Evolutionary conservation across 2,329 filamentous ascomycete genomes (phyloP), one percentile per base, ranked within the genome.

Genomic region (Fusarium sp.): DNA sequence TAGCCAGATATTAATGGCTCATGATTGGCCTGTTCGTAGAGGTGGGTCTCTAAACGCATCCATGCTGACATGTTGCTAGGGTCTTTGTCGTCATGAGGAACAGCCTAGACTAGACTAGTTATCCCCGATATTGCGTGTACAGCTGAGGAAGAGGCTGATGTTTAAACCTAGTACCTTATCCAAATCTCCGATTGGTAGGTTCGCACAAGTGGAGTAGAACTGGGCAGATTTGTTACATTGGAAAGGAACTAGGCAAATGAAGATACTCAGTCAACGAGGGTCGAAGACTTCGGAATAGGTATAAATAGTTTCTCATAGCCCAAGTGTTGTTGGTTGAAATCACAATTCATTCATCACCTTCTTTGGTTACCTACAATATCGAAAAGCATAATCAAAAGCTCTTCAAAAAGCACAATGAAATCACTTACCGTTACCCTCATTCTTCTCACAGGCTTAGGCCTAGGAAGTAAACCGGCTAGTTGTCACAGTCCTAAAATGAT

Each of bases 21-120:
- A 3, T 40, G 24, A 50, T 50, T 50, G 47, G 47, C 6, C 47
- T 17, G 47, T 50, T 50, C 47, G 47, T 50, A 50, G 15, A 50
- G 24, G 36, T 50, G 47, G 47, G 20, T 21, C 26, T 6, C 6
- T 17, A 5, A 40, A 40, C 5, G 10, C 8, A 19, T 1, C 7
- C 4, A 8, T 36, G 34, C 34, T 36, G 34, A 36, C 34, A 36
- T 36, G 17, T 5, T 9, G 10, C 30, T 8, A 34, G 30, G 15
- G 17, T n/a, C 32, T 9, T 7, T 36, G 32, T n/a, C 32, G 17
- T n/a, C 32, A 36, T n/a, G 8, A 36, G 6, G 17, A 15, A 36
- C 17, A 36, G 7, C 32, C 32, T n/a, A 7, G 17, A 15, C n/a
- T 7, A 36, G 7, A 15, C 32, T n/a, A 7, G 9, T 8, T n/a